phyloP scores from a whole-genome alignment of 2,329 filamentous ascomycete genomes.

The Fusarium solani-melongenae region DNA sequence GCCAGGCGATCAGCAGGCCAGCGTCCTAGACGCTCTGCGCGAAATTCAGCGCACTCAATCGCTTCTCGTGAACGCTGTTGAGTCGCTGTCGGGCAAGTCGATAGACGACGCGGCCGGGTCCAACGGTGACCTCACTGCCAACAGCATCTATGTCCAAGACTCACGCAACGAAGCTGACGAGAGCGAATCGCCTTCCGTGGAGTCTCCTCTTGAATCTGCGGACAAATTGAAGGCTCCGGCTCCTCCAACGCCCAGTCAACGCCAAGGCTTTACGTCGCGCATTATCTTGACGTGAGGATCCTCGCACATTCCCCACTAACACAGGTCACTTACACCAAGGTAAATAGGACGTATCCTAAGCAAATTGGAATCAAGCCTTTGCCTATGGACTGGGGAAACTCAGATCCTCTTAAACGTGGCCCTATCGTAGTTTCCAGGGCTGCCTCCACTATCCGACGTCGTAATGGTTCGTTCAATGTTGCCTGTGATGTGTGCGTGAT shows the following conservation, averaged over 20 bases:
- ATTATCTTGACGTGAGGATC: slow-evolving; percentile 64
- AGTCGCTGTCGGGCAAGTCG: slow-evolving; percentile 50
- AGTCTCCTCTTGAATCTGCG: slow-evolving; percentile 17
- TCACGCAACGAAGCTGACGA: slow-evolving; percentile 18
- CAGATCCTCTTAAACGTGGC: slow-evolving; percentile 79
- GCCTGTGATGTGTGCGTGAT: slow-evolving; percentile 9
- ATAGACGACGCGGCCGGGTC: slow-evolving; percentile 20
- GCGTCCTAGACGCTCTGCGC: slow-evolving; percentile 47
- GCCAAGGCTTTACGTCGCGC: slow-evolving; percentile 62
- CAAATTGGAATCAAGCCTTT: slow-evolving; percentile 95
- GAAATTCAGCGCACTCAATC: slow-evolving; percentile 57
- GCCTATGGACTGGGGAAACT: slow-evolving; percentile 86
- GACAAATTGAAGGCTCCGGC: slow-evolving; percentile 39
- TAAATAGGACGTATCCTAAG: slow-evolving; percentile 81
- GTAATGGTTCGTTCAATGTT: slow-evolving; percentile 73
- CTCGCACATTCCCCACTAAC: slow-evolving; percentile 1
- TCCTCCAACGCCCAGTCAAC: slow-evolving; percentile 47
- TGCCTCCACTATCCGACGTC: slow-evolving; percentile 78
- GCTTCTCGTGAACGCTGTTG: slow-evolving; percentile 54
- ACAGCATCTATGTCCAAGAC: slow-evolving; percentile 16
- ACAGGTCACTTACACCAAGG: slow-evolving; percentile 14
- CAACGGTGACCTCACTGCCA: slow-evolving; percentile 5
- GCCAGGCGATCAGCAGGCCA: slow-evolving; percentile 31
- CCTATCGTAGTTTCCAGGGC: slow-evolving; percentile 88
- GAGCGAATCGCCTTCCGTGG: slow-evolving; percentile 17